A percentile compares a stretch with the other conserved stretches of the same genome.
Conservation (phyloP, 352 stramenopile species). For the Pythium inflatum region DNA sequence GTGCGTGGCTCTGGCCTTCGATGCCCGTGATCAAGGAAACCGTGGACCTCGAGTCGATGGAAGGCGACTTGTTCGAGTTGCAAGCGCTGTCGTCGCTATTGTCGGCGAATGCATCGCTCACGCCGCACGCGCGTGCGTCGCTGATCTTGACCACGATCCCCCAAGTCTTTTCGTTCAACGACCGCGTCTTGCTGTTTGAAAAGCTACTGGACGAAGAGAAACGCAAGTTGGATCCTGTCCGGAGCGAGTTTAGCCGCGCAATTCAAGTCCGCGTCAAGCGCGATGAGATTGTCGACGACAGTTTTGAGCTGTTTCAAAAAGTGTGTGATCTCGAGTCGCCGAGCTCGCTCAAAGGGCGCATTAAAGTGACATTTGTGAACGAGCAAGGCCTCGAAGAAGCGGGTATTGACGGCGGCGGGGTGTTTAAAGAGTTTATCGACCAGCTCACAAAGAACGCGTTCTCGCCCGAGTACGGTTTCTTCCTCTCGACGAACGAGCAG, state of each 20-base stretch:
- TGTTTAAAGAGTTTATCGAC: conserved; percentile 98
- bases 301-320: conserved; percentile 81
- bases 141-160: conserved; percentile 75
- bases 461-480: conserved; percentile 74
- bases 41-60: conserved; percentile 64
- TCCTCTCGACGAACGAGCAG: conserved; percentile 81
- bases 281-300: conserved; percentile 90
- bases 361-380: conserved; percentile 95
- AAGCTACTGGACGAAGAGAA: conserved; percentile 75
- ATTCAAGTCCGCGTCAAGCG: conserved; percentile 72
- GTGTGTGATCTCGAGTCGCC: conserved; percentile 59
- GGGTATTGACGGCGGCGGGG: conserved; percentile 96
- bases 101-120: conserved; percentile 35
- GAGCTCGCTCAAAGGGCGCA: conserved; percentile 71
- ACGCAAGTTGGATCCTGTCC: conserved; percentile 42
- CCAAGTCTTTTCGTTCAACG: conserved; percentile 79
- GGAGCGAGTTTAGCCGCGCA: conserved; percentile 60
- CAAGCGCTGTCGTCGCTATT: conserved; percentile 57
- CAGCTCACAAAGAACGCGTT: conserved; percentile 91
- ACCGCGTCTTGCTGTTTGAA: conserved; percentile 77
- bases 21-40: conserved; percentile 72
- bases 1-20: conserved; percentile 71
- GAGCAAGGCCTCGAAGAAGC: conserved; percentile 93
- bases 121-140: conserved; percentile 47
- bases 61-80: conserved; percentile 52